A percentile compares a stretch with the other conserved stretches of the same genome.
Evolutionary conservation across 2,329 filamentous ascomycete species (phyloP).

Genomic region (Xylaria sp.): DNA sequence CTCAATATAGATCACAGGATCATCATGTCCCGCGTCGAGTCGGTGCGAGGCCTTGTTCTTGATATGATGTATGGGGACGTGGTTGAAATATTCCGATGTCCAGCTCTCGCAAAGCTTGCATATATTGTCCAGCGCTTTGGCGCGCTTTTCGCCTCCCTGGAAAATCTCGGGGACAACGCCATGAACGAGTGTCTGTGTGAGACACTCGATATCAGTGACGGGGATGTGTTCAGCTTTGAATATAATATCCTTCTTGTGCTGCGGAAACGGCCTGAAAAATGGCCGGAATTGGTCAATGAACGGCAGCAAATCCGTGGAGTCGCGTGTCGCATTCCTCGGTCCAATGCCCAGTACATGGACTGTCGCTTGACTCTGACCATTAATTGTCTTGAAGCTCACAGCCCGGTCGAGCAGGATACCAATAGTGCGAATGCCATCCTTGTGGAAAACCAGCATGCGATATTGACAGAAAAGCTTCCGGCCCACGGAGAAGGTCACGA

Average conservation of each 20-base stretch:
- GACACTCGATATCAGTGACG: conserved; percentile 73
- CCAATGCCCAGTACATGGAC: conserved; percentile 76
- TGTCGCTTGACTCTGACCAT: conserved; percentile 50
- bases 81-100: conserved; percentile 71
- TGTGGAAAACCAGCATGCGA: conserved; percentile 76
- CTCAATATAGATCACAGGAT: conserved; percentile 58
- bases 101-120: conserved; percentile 66
- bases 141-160: conserved; percentile 43
- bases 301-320: conserved; percentile 80
- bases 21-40: conserved; percentile 64
- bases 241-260: conserved; percentile 60
- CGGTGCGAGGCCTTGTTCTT: conserved; percentile 79
- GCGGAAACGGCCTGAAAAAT: conserved; percentile 62
- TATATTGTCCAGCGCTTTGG: conserved; percentile 62
- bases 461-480: conserved; percentile 71
- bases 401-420: conserved; percentile 78
- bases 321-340: conserved; percentile 60
- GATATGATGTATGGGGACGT: conserved; percentile 75
- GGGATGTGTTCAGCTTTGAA: conserved; percentile 65
- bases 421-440: conserved; percentile 75
- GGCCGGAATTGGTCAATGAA: conserved; percentile 68
- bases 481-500: conserved; percentile 76
- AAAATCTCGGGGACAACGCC: conserved; percentile 57
- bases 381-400: conserved; percentile 52
- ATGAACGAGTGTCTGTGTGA: conserved; percentile 64